Conservation (phyloP, 2,329 filamentous ascomycete genomes). For the Diaporthe amygdali region DNA sequence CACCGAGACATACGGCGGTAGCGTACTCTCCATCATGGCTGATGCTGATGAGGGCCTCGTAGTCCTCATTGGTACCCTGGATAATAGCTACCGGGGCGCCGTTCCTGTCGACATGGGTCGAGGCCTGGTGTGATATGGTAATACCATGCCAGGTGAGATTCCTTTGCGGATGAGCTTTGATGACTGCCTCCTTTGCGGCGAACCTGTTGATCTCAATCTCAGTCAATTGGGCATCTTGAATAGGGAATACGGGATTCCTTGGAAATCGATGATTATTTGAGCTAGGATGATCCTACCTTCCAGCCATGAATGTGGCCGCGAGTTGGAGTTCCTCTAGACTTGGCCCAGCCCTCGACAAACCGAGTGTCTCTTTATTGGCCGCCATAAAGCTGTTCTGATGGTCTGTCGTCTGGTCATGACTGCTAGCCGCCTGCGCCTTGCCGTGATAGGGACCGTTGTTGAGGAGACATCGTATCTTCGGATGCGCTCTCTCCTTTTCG, state of each 20-base stretch:
- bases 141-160: conserved; percentile 68
- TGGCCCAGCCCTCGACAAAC: conserved; percentile 20
- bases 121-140: conserved; percentile 38
- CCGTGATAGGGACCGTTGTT: background rate
- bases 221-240: background rate
- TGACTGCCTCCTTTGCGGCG: conserved; percentile 76
- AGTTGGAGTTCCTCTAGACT: conserved; percentile 36
- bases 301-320: conserved; percentile 48
- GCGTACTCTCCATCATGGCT: conserved; percentile 89
- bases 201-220: conserved; percentile 48
- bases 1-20: conserved; percentile 68
- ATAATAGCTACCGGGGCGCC: conserved; percentile 17
- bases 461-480: conserved; percentile 18
- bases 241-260: background rate
- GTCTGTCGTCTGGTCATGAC: background rate
- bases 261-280: background rate
- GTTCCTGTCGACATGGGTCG: conserved; percentile 13
- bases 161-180: conserved; percentile 71
- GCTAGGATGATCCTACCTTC: conserved; percentile 41
- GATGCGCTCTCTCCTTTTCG: conserved; percentile 41
- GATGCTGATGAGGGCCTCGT: conserved; percentile 74
- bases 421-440: background rate
- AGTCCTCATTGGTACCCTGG: conserved; percentile 30
- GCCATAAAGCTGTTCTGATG: background rate
- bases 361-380: background rate